Evolutionary conservation across 305 asterid species (phyloP).

Genomic region (Rubia peregrina): DNA sequence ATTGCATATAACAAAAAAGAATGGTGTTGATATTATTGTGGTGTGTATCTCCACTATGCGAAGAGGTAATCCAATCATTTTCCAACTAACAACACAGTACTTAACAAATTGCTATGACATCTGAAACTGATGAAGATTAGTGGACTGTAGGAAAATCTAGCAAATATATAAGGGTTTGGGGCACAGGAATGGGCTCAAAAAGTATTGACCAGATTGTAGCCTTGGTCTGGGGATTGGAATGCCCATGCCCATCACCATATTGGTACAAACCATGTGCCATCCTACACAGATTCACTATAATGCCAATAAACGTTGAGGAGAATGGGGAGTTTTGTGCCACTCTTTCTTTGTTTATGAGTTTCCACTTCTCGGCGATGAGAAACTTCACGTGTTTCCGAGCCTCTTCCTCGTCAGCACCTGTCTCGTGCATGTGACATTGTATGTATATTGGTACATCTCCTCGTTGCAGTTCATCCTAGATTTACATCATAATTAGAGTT

Average conservation of each 20-base stretch:
- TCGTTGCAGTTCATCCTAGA: conserved; percentile 41
- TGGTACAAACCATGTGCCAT: not conserved
- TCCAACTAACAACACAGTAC: no score
- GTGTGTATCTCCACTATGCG: no score
- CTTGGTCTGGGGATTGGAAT: not conserved
- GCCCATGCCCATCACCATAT: conserved; percentile 2
- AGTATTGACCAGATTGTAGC: not conserved
- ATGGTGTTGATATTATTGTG: no score
- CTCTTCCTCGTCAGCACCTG: conserved; percentile 38
- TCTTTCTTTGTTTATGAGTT: conserved; percentile 44
- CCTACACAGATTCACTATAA: conserved; percentile 38
- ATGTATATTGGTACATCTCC: conserved; percentile 55
- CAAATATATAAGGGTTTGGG: not conserved
- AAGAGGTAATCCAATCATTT: no score
- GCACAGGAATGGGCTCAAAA: not conserved
- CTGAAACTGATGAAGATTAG: no score
- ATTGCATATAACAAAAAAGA: no score
- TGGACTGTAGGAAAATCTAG: no score
- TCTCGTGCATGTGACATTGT: conserved; percentile 50
- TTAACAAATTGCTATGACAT: no score
- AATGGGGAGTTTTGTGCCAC: conserved; percentile 22
- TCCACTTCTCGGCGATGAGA: conserved; percentile 30
- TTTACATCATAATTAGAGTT: not conserved
- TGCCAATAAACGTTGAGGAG: conserved; percentile 18
- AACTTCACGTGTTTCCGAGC: conserved; percentile 32